Evolutionary conservation across 108 stramenopile species (phyloP).

Genomic region (Aurantiochytrium sp.): DNA sequence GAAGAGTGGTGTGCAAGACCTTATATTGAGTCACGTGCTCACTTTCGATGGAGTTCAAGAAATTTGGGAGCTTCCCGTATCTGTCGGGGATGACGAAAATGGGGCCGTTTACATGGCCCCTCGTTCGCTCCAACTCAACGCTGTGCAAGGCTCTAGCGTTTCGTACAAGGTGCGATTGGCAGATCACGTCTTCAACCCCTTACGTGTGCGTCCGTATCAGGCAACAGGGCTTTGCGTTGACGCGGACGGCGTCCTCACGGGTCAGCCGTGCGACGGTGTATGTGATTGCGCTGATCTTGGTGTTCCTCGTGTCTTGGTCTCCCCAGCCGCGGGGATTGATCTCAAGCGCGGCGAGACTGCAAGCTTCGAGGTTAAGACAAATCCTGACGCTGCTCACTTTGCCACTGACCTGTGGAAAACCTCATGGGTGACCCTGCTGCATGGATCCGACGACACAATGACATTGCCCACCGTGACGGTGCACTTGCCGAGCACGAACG

Average conservation of each 20-base stretch:
- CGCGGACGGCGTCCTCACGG: not conserved
- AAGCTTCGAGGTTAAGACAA: not conserved
- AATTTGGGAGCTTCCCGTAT: not conserved
- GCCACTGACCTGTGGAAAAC: not conserved
- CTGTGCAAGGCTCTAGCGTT: not conserved
- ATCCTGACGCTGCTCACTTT: not conserved
- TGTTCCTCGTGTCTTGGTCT: not conserved
- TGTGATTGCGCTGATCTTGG: not conserved
- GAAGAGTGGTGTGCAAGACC: not conserved
- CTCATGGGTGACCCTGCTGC: not conserved
- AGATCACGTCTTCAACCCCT: not conserved
- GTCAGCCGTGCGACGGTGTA: not conserved
- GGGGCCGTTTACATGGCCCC: not conserved
- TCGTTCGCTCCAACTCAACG: not conserved
- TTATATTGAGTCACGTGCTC: not conserved
- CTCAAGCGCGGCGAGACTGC: not conserved
- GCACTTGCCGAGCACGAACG: not conserved
- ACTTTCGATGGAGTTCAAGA: not conserved
- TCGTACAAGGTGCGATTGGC: not conserved
- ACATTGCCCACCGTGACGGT: not conserved
- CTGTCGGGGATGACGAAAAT: not conserved
- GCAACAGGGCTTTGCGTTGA: not conserved
- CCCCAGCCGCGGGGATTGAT: not conserved
- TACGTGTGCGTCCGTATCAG: not conserved
- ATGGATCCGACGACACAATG: not conserved